Percentiles rank a stretch among this genome's conserved stretches.
Conservation (phyloP, 140 eudicot genomes). For the Oenanthe javanica region DNA sequence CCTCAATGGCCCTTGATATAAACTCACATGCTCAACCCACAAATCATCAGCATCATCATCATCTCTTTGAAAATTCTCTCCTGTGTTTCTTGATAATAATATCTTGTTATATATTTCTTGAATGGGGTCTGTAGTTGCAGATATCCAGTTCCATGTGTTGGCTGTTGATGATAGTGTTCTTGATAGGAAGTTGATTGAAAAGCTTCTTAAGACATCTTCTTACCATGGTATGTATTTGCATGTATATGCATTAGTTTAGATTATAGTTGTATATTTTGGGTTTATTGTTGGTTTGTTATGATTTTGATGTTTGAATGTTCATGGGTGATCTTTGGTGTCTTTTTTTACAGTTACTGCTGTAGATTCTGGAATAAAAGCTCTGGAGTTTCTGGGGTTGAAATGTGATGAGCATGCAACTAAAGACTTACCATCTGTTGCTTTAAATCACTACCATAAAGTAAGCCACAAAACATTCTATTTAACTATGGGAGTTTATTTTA, state of each 20-base stretch:
- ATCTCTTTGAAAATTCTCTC: neutral
- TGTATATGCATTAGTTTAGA: neutral
- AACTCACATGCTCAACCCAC: neutral
- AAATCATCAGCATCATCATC: neutral
- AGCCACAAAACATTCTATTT: constrained; percentile 1
- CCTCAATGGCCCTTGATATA: neutral
- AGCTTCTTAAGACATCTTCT: constrained; percentile 61
- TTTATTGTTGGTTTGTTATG: neutral
- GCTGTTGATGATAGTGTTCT: constrained; percentile 82
- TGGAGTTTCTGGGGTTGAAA: constrained; percentile 55
- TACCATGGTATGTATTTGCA: constrained; percentile 38
- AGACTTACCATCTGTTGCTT: constrained; percentile 16
- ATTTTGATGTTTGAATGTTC: neutral
- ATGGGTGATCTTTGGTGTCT: neutral
- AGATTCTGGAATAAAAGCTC: constrained; percentile 66
- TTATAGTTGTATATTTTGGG: neutral
- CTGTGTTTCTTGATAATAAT: neutral
- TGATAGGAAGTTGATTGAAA: constrained; percentile 63
- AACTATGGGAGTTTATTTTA: neutral
- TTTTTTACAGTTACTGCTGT: constrained; percentile 59
- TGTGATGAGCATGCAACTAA: constrained; percentile 20
- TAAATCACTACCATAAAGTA: constrained; percentile 28
- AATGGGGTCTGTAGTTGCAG: constrained; percentile 32
- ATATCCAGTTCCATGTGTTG: constrained; percentile 57
- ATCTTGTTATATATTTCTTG: neutral